Percentiles rank a stretch among this genome's conserved stretches.
Conservation (phyloP, 768 basidiomycete genomes). For the Pleurotus giganteus region DNA sequence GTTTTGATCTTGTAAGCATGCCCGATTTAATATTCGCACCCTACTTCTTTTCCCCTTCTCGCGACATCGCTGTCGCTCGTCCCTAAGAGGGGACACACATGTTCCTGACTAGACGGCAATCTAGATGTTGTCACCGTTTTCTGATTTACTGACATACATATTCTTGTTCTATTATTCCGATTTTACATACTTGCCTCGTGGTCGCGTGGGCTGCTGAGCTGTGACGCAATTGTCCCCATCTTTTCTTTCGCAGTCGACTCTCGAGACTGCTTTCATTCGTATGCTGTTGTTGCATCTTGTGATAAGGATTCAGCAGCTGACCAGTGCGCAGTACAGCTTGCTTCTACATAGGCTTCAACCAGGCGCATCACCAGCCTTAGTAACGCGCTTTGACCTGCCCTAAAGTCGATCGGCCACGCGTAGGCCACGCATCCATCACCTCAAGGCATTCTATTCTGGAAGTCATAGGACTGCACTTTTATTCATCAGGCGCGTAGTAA, state of each 20-base stretch:
- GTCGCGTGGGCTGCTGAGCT: neutral
- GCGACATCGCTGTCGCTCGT: neutral
- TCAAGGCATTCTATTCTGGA: constrained; percentile 4
- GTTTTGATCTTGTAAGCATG: neutral
- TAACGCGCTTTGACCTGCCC: constrained; percentile 6
- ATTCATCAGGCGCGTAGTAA: constrained; percentile 5
- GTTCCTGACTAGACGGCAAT: constrained; percentile 3
- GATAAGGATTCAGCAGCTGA: neutral
- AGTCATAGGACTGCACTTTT: constrained; percentile 3
- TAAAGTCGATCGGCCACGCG: constrained; percentile 1
- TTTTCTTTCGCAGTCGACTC: no score
- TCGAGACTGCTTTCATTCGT: no score
- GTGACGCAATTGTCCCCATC: neutral
- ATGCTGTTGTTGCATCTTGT: neutral
- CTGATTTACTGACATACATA: constrained; percentile 9
- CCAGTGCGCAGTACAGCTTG: neutral
- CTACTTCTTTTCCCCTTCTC: constrained; percentile 3
- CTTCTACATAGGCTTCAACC: neutral
- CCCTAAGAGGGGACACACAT: neutral
- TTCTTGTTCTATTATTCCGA: neutral
- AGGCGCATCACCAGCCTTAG: neutral
- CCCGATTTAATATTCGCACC: constrained; percentile 7
- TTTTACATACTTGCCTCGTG: constrained; percentile 9
- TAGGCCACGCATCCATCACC: constrained; percentile 7
- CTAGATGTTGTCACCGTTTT: constrained; percentile 1